Base-by-base conservation (phyloP, 2,329 filamentous ascomycete species). In the Colletotrichum viniferum region DNA sequence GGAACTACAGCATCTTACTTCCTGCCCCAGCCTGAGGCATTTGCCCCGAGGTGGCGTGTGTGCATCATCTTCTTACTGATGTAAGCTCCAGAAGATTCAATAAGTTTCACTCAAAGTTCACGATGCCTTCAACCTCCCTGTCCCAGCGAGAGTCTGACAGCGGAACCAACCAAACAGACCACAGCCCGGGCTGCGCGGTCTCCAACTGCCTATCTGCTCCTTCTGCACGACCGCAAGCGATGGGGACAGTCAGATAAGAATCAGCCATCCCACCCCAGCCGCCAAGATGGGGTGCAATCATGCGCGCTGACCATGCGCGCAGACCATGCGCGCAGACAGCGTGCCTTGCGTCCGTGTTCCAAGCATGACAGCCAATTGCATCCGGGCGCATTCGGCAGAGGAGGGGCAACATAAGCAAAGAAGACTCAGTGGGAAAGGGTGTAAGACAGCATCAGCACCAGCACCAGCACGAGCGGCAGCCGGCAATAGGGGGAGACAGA, bases 31-130 rank as follows among this genome's bases (percentile, higher is more conserved):
- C n/a, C n/a, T 7, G 43, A 48, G 43, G 43, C 43, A 0, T 3
- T 21, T 21, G n/a, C 43, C 2, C 2, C 1, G n/a, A 21, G n/a
- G n/a, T 9, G 43, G n/a, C 1, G 0, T 0, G 10, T 48, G 43
- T 13, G 18, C 9, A 48, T 4, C 43, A 5, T n/a, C 1, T 43
- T 43, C 16, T 18, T 2, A 43, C 36, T 5, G 36, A 43, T n/a
- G 36, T 18, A 2, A 43, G 38, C 38, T 48, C 38, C 38, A 43
- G 38, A n/a, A 12, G 0, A 48, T n/a, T 43, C 4, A 43, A 34
- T 14, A 4, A 26, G 26, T 6, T 26, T 26, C 26, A 26, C 43
- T 48, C 43, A 12, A 13, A 48, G 3, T 48, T 21, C 43, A n/a
- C 43, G 43, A 48, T 21, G 5, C 43, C 43, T 48, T 12, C 43